Base-by-base conservation (phyloP, 1,139 yeast genomes). In the Lodderomyces orthopsilosis region DNA sequence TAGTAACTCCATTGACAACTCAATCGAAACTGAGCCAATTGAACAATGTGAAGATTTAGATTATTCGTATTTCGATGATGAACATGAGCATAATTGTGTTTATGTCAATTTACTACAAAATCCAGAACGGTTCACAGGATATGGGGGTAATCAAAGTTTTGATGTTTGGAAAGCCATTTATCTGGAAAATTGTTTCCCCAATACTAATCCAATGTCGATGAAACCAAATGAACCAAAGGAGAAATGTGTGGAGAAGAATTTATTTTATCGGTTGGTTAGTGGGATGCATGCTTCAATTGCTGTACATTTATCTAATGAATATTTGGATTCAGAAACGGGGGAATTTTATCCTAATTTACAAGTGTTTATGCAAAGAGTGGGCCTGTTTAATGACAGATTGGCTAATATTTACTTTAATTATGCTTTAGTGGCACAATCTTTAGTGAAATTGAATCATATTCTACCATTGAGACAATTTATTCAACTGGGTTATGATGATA, bases 241-340 rank as follows among this genome's bases (percentile, higher is more conserved):
- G 34, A 75, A 72, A 51, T 90, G 97, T 61, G 63, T 73, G 41
- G 98, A 94, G 57, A 93, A 91, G 67, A 83, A 90, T 53, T 79
- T 90, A 37, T 94, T 94, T 58, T 91, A 85, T 66, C 77, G 95
- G 51, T 67, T 94, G 44, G 75, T 94, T 15, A 84, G 95, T 38
- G 99, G 99, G 2, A 79, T 94, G 85, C 99, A 94, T 62, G 90
- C 97, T 1, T 88, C 96, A 4, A 90, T 94, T 50, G 94, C 95
- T 8, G 90, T 95, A 1, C 99, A 94, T 64, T 72, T 94, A 48
- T 82, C 96, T 22, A 87, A 86, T 58, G 97, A 93, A 56, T 89
- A 80, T 62, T 74, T 88, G 57, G 77, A 88, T 59, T 76, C 86
- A 35, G 77, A 75, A 32, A 78, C 88, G 1, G 93, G 89, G 30